These are phyloP conservation scores for Anisodus tanguticus DNA, from an alignment of 257 asterid genomes.

Conservation along the genomic window DNA sequence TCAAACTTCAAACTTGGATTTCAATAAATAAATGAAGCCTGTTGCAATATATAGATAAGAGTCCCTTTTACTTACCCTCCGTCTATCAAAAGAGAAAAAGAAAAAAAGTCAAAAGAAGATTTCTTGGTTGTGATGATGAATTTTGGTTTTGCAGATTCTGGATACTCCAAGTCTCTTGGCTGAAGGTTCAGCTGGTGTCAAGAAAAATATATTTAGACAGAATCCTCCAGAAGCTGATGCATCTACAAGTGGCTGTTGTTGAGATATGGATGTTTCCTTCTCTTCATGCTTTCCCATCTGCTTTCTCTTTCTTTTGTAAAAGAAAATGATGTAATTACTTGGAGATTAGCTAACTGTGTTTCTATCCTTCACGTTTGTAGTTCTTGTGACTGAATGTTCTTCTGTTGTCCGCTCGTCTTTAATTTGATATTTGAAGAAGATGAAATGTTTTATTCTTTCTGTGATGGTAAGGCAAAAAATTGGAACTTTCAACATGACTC, in stretches of 20 bases:
- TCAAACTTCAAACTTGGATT: neutral
- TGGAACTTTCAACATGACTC: no score
- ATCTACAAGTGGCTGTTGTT: conserved; percentile 85
- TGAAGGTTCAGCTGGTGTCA: conserved; percentile 75
- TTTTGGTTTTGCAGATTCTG: conserved; percentile 62
- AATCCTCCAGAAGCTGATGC: conserved; percentile 76
- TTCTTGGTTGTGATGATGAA: neutral
- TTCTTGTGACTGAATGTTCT: neutral
- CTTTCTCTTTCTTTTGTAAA: conserved; percentile 6
- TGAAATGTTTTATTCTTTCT: neutral
- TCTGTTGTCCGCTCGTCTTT: neutral
- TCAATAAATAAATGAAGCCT: neutral
- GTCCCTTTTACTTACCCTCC: neutral
- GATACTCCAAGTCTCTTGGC: conserved; percentile 89
- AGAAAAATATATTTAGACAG: conserved; percentile 90
- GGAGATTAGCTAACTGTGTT: neutral
- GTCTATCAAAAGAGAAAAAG: neutral
- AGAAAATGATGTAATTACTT: conserved; percentile 14
- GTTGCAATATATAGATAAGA: no score
- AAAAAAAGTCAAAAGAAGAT: neutral
- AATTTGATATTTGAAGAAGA: neutral
- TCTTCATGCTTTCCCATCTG: neutral
- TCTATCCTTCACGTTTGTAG: conserved; percentile 19
- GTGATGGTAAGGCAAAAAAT: neutral
- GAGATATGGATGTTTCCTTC: conserved; percentile 36